Percentiles rank a stretch among this genome's conserved stretches.
Conservation (phyloP, 805 yeast genomes). For the Geotrichum ghanense region DNA sequence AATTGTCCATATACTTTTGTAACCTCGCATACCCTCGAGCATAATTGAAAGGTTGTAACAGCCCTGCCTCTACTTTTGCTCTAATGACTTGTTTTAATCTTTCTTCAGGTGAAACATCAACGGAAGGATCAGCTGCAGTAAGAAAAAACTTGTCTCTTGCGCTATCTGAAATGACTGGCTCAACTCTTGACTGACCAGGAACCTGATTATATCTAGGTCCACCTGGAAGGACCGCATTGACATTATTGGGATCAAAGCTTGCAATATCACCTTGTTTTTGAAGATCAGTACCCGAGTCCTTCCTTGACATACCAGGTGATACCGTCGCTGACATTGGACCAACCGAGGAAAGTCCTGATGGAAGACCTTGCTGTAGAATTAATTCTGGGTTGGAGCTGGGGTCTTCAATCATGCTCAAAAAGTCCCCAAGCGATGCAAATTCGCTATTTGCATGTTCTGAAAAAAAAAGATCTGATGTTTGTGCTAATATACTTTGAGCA, state of each 20-base stretch:
- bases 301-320: background rate
- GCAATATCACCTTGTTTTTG: slow-evolving; percentile 3
- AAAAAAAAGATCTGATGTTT: slow-evolving; percentile 40
- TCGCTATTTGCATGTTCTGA: slow-evolving; percentile 92
- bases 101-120: slow-evolving; percentile 89
- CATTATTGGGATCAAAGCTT: background rate
- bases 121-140: slow-evolving; percentile 95
- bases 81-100: slow-evolving; percentile 85
- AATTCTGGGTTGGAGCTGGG: slow-evolving; percentile 24
- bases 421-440: slow-evolving; percentile 80
- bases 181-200: slow-evolving; percentile 3
- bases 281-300: background rate
- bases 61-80: slow-evolving; percentile 89
- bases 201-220: background rate
- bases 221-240: background rate
- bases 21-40: slow-evolving; percentile 87
- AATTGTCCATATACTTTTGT: slow-evolving; percentile 83
- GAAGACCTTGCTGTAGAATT: background rate
- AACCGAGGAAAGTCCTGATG: background rate
- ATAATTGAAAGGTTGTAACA: slow-evolving; percentile 84
- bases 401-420: slow-evolving; percentile 81
- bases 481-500: slow-evolving; percentile 12
- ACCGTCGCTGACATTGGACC: slow-evolving; percentile 3
- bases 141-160: slow-evolving; percentile 88
- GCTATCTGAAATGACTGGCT: slow-evolving; percentile 22